Percentiles rank a stretch among this genome's conserved stretches.
Conservation (phyloP, 768 basidiomycete genomes). For the Lepiota brunneoincarnata region DNA sequence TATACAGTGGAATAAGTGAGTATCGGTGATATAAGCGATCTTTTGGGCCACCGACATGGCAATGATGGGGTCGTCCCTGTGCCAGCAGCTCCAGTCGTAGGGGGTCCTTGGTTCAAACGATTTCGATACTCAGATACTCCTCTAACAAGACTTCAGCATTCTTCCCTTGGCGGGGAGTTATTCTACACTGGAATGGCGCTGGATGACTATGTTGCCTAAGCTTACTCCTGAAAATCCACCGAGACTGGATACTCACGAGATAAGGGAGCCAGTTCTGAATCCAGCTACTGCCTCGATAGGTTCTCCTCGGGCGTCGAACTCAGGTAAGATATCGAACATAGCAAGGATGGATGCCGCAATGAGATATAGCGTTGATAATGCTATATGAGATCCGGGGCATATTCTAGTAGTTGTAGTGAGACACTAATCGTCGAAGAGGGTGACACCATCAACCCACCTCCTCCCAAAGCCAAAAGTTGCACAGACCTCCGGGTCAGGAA, state of each 20-base stretch:
- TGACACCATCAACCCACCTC: slow-evolving; percentile 14
- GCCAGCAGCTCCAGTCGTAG: too few relatives aligned
- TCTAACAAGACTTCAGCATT: neutral
- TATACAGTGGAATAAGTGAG: too few relatives aligned
- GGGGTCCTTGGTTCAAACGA: neutral
- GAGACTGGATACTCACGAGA: slow-evolving; percentile 3
- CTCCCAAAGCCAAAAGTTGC: slow-evolving; percentile 31
- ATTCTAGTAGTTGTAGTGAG: neutral
- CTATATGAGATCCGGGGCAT: slow-evolving; percentile 10
- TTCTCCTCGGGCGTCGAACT: slow-evolving; percentile 1
- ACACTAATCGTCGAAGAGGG: neutral
- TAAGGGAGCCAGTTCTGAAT: neutral
- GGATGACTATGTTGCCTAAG: neutral
- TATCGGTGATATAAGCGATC: too few relatives aligned
- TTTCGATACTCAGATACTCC: neutral
- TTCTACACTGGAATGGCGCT: neutral
- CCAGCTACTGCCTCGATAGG: slow-evolving; percentile 1
- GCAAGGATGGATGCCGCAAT: slow-evolving; percentile 11
- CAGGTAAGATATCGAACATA: slow-evolving; percentile 16
- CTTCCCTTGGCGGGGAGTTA: slow-evolving; percentile 1
- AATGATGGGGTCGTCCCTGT: too few relatives aligned
- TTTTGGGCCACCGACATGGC: too few relatives aligned
- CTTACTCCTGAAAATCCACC: neutral
- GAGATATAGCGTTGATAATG: neutral
- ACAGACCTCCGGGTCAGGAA: slow-evolving; percentile 20